Evolutionary conservation across 2,329 filamentous ascomycete species (phyloP).

Genomic region (Didymella sp.): DNA sequence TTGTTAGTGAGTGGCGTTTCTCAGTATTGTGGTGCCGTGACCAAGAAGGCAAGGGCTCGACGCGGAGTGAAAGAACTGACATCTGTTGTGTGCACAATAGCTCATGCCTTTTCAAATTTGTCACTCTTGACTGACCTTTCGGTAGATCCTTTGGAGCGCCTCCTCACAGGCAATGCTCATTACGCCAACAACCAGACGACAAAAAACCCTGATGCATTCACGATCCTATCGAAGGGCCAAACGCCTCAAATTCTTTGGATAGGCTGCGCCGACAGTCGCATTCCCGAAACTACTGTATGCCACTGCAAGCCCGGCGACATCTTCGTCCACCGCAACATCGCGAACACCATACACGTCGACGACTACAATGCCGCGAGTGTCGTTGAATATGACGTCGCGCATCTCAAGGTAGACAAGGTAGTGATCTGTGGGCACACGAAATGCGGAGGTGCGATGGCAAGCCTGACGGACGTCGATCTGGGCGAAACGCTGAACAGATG

Average conservation of each 20-base stretch:
- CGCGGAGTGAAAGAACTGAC: background rate
- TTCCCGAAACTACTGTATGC: slow-evolving; percentile 82
- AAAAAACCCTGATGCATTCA: slow-evolving; percentile 74
- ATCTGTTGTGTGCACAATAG: background rate
- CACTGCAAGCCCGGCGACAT: slow-evolving; percentile 82
- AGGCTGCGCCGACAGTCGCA: slow-evolving; percentile 84
- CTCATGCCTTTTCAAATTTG: background rate
- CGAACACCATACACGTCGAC: slow-evolving; percentile 77
- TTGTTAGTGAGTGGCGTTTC: background rate
- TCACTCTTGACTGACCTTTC: background rate
- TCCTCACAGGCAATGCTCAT: slow-evolving; percentile 71
- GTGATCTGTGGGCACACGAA: background rate
- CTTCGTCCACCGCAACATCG: slow-evolving; percentile 90
- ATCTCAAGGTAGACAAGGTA: slow-evolving; percentile 60
- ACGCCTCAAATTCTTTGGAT: slow-evolving; percentile 76
- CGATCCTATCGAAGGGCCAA: slow-evolving; percentile 71
- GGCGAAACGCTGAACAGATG: slow-evolving; percentile 66
- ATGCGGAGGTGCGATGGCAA: slow-evolving; percentile 59
- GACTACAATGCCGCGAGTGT: slow-evolving; percentile 79
- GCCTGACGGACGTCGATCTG: slow-evolving; percentile 63
- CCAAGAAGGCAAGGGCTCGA: background rate
- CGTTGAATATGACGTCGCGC: slow-evolving; percentile 78
- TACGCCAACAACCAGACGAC: slow-evolving; percentile 72
- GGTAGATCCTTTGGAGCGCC: slow-evolving; percentile 65
- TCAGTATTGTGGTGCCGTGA: background rate